Evolutionary conservation across 2,329 filamentous ascomycete species (phyloP).

Genomic region (Capronia coronata): DNA sequence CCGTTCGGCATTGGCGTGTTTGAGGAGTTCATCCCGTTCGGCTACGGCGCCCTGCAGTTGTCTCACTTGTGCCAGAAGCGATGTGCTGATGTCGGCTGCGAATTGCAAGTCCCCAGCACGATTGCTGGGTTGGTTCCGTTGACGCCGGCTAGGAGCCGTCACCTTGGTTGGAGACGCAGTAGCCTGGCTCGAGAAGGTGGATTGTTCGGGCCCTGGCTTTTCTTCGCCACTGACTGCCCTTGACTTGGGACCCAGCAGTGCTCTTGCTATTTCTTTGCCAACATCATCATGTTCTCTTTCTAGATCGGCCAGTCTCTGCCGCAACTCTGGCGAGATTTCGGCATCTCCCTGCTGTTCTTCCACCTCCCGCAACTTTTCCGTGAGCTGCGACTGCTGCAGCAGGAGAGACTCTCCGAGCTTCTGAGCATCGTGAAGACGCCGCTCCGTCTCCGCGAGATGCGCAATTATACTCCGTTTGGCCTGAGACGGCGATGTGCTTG

Average conservation of each 20-base stretch:
- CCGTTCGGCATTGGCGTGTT: slow-evolving; percentile 65
- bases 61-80: slow-evolving; percentile 85
- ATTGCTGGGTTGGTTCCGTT: slow-evolving; percentile 81
- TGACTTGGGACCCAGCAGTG: slow-evolving; percentile 75
- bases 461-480: slow-evolving; percentile 84
- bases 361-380: slow-evolving; percentile 75
- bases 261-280: slow-evolving; percentile 78
- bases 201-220: slow-evolving; percentile 59
- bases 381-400: slow-evolving; percentile 76
- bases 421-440: slow-evolving; percentile 83
- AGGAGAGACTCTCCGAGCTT: slow-evolving; percentile 82
- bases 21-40: slow-evolving; percentile 82
- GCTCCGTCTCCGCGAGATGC: slow-evolving; percentile 86
- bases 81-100: slow-evolving; percentile 95
- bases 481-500: slow-evolving; percentile 72
- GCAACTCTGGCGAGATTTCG: slow-evolving; percentile 75
- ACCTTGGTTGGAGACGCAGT: slow-evolving; percentile 84
- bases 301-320: slow-evolving; percentile 73
- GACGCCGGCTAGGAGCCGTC: slow-evolving; percentile 75
- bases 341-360: slow-evolving; percentile 68
- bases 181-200: slow-evolving; percentile 76
- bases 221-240: slow-evolving; percentile 66
- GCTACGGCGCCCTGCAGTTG: slow-evolving; percentile 77
- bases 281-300: slow-evolving; percentile 94
- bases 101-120: slow-evolving; percentile 95